Evolutionary conservation across 768 basidiomycete species (phyloP).

Genomic region (Stropharia rugosoannulata): DNA sequence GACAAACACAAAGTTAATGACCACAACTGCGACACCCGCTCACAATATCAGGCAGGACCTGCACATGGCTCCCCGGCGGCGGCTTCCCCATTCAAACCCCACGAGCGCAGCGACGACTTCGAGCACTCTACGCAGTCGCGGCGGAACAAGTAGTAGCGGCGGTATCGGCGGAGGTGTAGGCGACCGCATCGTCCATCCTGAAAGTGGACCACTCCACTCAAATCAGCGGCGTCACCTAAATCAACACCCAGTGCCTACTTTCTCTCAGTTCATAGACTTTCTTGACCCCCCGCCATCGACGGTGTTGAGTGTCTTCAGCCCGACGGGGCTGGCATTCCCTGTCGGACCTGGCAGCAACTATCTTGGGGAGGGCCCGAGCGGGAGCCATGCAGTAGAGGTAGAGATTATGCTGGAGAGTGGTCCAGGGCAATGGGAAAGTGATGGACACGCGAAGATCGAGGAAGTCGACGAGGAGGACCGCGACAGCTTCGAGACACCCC

Average conservation of each 20-base stretch:
- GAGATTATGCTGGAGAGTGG: slow-evolving; percentile 26
- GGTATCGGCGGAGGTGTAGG: too few species aligned
- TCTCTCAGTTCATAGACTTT: slow-evolving; percentile 21
- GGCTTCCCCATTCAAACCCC: slow-evolving; percentile 17
- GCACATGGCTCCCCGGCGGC: slow-evolving; percentile 21
- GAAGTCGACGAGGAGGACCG: slow-evolving; percentile 26
- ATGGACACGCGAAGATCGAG: slow-evolving; percentile 27
- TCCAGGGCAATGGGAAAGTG: slow-evolving; percentile 9
- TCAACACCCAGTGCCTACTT: slow-evolving; percentile 14
- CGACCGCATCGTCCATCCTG: too few species aligned
- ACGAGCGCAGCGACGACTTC: slow-evolving; percentile 15
- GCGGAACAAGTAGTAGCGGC: background rate
- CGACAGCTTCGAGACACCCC: slow-evolving; percentile 15
- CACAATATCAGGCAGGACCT: slow-evolving; percentile 20
- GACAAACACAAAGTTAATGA: too few species aligned
- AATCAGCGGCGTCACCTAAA: background rate
- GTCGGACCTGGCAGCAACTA: slow-evolving; percentile 7
- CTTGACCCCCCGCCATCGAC: slow-evolving; percentile 16
- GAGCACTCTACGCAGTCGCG: slow-evolving; percentile 11
- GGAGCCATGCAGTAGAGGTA: slow-evolving; percentile 19
- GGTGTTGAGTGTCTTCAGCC: slow-evolving; percentile 12
- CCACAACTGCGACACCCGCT: too few species aligned
- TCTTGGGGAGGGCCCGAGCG: slow-evolving; percentile 11
- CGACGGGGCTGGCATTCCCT: slow-evolving; percentile 13
- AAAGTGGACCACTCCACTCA: too few species aligned